Evolutionary conservation across 2,329 filamentous ascomycete species (phyloP), one percentile per base, ranked within the genome.

Genomic region (Cladosporium sp.): DNA sequence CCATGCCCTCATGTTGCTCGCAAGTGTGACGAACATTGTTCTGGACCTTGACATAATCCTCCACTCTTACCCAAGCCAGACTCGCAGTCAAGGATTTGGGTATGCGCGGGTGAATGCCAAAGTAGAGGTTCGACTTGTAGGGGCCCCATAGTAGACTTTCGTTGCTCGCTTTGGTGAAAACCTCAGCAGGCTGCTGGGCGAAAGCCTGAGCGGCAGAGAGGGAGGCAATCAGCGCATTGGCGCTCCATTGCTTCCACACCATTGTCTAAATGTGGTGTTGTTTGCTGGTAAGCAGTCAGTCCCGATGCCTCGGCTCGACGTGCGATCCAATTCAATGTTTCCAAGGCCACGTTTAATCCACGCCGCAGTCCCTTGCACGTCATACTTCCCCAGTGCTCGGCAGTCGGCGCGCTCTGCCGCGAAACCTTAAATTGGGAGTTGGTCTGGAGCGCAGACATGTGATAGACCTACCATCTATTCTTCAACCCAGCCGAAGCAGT

Each of bases 101-200:
- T 43, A 92, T 77, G 52, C 90, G 80, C 39, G 92, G 88, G 16
- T 88, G 80, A 30, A 95, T 80, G 2, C 92, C 92, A 73, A 97
- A 97, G 70, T 96, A 97, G 38, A 97, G 71, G 63, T 96, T 96
- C 0, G 92, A 86, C 59, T 88, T 82, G 72, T 97, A 98, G 1
- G 93, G 89, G 0, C 93, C 93, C 93, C 93, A 98, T 73, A 97
- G 77, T 60, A 98, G 76, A 63, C 86, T 92, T 63, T 94, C 79
- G 69, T 97, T 95, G 59, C 74, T 79, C 19, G 75, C 73, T 61
- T 70, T 72, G 50, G 55, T 62, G 58, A 67, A 68, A 52, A 65
- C 60, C 20, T 50, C 39, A 43, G 38, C 22, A n/a, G 42, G 42
- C 16, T 59, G 56, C 36, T 57, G 43, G 18, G 53, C 54, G 19